Conservation (phyloP, 441 rosid species). For the Populus trichocarpa region DNA sequence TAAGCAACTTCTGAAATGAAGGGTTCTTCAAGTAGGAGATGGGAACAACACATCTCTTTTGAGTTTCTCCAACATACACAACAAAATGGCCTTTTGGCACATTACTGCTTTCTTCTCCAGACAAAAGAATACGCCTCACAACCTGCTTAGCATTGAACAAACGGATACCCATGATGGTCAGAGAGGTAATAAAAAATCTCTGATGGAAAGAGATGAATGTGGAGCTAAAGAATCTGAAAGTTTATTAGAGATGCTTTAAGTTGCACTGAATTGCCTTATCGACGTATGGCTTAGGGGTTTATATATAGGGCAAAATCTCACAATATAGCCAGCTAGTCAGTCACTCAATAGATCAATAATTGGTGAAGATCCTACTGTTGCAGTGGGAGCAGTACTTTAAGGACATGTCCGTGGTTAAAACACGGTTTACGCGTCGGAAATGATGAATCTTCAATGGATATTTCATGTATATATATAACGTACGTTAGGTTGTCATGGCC, state of each 20-base stretch:
- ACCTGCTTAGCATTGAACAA: slow-evolving; percentile 27
- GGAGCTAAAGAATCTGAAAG: no score
- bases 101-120: slow-evolving; percentile 52
- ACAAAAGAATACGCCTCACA: slow-evolving; percentile 56
- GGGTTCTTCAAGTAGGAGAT: slow-evolving; percentile 65
- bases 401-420: not conserved
- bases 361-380: not conserved
- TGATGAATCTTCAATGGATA: not conserved
- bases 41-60: slow-evolving; percentile 64
- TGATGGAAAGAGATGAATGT: no score
- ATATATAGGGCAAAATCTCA: no score
- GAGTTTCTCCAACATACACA: slow-evolving; percentile 68
- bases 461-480: not conserved
- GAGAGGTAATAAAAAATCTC: no score
- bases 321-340: no score
- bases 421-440: not conserved
- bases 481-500: not conserved
- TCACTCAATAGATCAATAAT: not conserved
- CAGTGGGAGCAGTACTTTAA: not conserved
- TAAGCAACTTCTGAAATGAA: slow-evolving; percentile 52
- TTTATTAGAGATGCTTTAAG: no score
- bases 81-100: slow-evolving; percentile 81
- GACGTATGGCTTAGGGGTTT: no score
- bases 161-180: not conserved
- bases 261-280: not conserved